A percentile compares a stretch with the other conserved stretches of the same genome.
phyloP scores from a whole-genome alignment of 805 yeast genomes.

The Ogataea pignaliae region DNA sequence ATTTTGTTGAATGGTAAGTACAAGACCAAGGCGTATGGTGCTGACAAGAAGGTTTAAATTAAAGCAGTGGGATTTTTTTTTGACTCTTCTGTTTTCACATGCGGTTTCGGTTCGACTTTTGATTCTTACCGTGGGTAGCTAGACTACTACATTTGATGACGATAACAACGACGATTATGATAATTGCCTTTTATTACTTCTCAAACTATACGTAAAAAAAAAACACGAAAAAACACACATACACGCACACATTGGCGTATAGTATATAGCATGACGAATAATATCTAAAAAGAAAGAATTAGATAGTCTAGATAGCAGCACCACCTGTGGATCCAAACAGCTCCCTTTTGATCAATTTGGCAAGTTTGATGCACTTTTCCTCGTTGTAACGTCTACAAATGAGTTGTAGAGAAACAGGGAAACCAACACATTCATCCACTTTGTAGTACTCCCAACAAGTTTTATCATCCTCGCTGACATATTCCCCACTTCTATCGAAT shows the following conservation, averaged over 20 bases:
- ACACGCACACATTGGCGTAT: too few species aligned
- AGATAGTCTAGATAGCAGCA: too few species aligned
- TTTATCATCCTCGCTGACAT: conserved; percentile 32
- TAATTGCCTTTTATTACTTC: too few species aligned
- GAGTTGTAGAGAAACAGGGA: conserved; percentile 54
- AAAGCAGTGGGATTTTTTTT: too few species aligned
- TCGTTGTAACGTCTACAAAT: conserved; percentile 54
- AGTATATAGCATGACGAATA: too few species aligned
- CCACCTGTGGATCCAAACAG: not conserved
- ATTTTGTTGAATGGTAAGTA: conserved; percentile 69
- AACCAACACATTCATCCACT: conserved; percentile 42
- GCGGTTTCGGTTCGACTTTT: too few species aligned
- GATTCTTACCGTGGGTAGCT: too few species aligned
- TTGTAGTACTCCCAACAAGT: conserved; percentile 37
- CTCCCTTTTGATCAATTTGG: conserved; percentile 19
- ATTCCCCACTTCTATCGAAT: conserved; percentile 25
- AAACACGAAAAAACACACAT: too few species aligned
- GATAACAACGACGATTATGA: not conserved
- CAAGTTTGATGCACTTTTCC: conserved; percentile 46
- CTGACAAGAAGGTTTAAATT: conserved; percentile 32
- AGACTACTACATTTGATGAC: not conserved
- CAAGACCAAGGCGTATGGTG: conserved; percentile 71
- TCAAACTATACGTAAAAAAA: too few species aligned
- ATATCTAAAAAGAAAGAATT: too few species aligned
- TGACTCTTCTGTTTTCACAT: not conserved